Percentiles rank a stretch among this genome's conserved stretches.
These are phyloP conservation scores for Solanum gracilifrons DNA, from an alignment of 257 asterid species.

Conservation along the genomic window DNA sequence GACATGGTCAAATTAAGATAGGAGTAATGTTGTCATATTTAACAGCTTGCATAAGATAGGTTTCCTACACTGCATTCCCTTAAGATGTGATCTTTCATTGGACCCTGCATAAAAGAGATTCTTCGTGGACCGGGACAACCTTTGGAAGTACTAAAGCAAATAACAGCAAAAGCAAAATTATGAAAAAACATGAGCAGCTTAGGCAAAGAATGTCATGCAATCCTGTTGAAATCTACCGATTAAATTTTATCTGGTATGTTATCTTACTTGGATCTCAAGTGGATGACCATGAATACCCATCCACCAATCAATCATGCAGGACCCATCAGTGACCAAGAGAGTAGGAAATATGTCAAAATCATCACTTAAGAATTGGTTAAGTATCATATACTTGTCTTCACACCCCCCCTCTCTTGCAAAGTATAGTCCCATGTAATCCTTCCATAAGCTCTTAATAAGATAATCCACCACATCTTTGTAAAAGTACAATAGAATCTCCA, in stretches of 20 bases:
- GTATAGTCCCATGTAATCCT: slow-evolving; percentile 61
- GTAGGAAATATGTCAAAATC: slow-evolving; percentile 77
- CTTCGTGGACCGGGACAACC: background rate
- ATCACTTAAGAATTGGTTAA: slow-evolving; percentile 45
- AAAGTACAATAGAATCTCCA: background rate
- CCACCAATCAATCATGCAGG: slow-evolving; percentile 71
- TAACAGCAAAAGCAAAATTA: background rate
- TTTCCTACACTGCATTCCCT: background rate
- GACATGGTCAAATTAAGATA: no score
- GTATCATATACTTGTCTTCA: slow-evolving; percentile 64
- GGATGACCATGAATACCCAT: slow-evolving; percentile 73
- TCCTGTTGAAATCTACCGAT: background rate
- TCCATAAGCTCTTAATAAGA: slow-evolving; percentile 64
- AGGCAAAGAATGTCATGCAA: background rate
- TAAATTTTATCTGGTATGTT: background rate
- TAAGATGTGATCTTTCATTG: background rate
- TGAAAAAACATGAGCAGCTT: background rate
- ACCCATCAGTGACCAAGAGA: slow-evolving; percentile 70
- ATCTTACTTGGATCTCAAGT: slow-evolving; percentile 57
- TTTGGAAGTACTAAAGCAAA: background rate
- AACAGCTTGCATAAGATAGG: no score
- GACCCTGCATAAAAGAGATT: background rate
- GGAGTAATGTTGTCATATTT: no score
- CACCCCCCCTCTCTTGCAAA: slow-evolving; percentile 66
- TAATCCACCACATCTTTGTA: background rate